A percentile compares a stretch with the other conserved stretches of the same genome.
Conservation (phyloP, 2,329 filamentous ascomycete genomes). For the Sordariomycetes sp. region DNA sequence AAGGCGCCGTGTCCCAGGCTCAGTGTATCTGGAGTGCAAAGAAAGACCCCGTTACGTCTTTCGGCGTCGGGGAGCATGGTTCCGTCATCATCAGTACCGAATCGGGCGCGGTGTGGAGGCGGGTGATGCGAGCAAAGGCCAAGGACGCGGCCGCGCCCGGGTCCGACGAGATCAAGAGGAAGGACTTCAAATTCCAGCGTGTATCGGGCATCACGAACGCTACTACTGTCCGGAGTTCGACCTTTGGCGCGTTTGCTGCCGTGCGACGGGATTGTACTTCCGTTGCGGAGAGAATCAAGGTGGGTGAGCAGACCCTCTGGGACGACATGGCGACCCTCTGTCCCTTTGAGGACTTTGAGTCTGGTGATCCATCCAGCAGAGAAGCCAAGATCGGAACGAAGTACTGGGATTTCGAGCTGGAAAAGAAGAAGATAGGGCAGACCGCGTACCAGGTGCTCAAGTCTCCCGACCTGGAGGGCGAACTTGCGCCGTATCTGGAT, state of each 20-base stretch:
- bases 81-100: conserved; percentile 90
- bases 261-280: conserved; percentile 76
- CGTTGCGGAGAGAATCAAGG: conserved; percentile 54
- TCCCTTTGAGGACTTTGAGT: conserved; percentile 48
- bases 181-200: conserved; percentile 91
- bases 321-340: conserved; percentile 59
- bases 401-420: conserved; percentile 16
- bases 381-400: conserved; percentile 29
- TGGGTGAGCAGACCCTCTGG: conserved; percentile 59
- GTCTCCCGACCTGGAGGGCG: conserved; percentile 52
- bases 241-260: conserved; percentile 80
- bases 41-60: conserved; percentile 76
- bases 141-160: conserved; percentile 46
- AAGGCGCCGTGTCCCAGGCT: conserved; percentile 64
- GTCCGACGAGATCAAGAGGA: conserved; percentile 46
- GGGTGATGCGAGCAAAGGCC: conserved; percentile 68
- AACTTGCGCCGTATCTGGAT: conserved; percentile 38
- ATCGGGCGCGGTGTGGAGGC: conserved; percentile 85
- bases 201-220: conserved; percentile 81
- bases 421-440: conserved; percentile 31
- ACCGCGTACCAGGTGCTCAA: conserved; percentile 40
- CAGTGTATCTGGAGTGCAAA: conserved; percentile 80
- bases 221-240: conserved; percentile 71
- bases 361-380: conserved; percentile 19
- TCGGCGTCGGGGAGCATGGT: conserved; percentile 81